Evolutionary conservation across 805 yeast genomes (phyloP).

Genomic region (Metschnikowia lochheadii): DNA sequence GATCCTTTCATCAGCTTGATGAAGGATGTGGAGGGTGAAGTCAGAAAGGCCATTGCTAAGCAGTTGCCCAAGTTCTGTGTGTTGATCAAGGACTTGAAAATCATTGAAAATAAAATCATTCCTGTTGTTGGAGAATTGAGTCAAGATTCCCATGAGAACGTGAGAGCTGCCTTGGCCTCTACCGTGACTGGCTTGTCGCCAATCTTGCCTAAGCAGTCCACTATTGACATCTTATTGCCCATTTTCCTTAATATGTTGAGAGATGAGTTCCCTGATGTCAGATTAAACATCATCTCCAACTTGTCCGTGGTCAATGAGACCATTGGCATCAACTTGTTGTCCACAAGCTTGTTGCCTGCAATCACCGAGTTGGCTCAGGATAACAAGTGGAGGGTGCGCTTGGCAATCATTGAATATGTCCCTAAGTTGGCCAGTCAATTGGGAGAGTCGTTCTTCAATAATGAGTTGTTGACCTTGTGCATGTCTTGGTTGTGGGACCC

Average conservation of each 20-base stretch:
- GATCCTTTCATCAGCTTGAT: constrained; percentile 72
- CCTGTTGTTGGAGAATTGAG: constrained; percentile 82
- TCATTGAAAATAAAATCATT: constrained; percentile 64
- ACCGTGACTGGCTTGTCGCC: constrained; percentile 86
- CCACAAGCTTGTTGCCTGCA: constrained; percentile 89
- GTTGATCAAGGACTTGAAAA: constrained; percentile 42
- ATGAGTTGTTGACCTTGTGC: constrained; percentile 84
- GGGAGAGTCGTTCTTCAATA: constrained; percentile 89
- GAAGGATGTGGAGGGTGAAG: constrained; percentile 93
- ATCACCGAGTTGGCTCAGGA: constrained; percentile 94
- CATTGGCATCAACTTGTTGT: constrained; percentile 82
- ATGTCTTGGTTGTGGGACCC: constrained; percentile 99
- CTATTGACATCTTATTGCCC: constrained; percentile 79
- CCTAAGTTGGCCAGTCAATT: constrained; percentile 92
- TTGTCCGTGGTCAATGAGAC: constrained; percentile 89
- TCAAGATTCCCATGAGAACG: constrained; percentile 88
- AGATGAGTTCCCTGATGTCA: constrained; percentile 95
- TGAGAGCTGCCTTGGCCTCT: constrained; percentile 87
- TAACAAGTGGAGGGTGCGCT: constrained; percentile 94
- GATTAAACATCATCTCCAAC: constrained; percentile 89
- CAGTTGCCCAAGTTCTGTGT: constrained; percentile 76
- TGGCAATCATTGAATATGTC: constrained; percentile 94
- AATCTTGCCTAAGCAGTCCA: constrained; percentile 75
- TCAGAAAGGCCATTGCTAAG: constrained; percentile 88
- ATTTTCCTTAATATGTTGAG: constrained; percentile 88